Evolutionary conservation across 192 early-diverging fungal species (phyloP), one percentile per base, ranked within the genome.

Genomic region (Coemansia sp.): DNA sequence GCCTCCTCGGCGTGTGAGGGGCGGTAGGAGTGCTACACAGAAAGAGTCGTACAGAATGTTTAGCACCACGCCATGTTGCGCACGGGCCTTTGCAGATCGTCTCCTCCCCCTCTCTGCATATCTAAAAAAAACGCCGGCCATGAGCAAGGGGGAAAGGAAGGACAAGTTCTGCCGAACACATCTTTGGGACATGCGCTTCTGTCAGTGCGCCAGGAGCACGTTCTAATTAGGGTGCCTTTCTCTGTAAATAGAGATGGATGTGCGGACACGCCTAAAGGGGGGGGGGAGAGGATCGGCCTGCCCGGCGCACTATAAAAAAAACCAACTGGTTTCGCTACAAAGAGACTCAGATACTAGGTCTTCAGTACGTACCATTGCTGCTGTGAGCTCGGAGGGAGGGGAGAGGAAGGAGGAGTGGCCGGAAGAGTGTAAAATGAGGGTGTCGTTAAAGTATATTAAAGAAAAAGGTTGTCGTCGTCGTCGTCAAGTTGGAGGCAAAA

Each of bases 1-100:
- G 29, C 38, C 39, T 49, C 37, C n/a, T 40, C 59, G 14, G 66
- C 24, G 35, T 25, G 57, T 43, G 69, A 9, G 20, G 56, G 62
- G 47, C 46, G 69, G 14, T 64, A 46, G 24, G 62, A 43, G 22
- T 71, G 41, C 69, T 71, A 71, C 58, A 64, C 15, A 56, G 35
- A n/a, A 45, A 14, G 27, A 4, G 35, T 12, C 19, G 8, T 38
- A 37, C 32, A 37, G 14, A 20, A 4, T 15, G n/a, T 32, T 58
- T 58, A 58, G 35, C 35, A 17, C 41, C 2, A 42, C 2, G 47
- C 8, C 24, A 6, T 17, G 29, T 17, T 54, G 51, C 12, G 36
- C 56, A 37, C 56, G 19, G 56, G 19, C 32, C 32, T 58, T 7
- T 3, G 1, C 11, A 24, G 31, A 22, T 22, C 14, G 37, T 8